Base-by-base conservation (phyloP, 805 yeast species). In the Suhomyces pyralidae region DNA sequence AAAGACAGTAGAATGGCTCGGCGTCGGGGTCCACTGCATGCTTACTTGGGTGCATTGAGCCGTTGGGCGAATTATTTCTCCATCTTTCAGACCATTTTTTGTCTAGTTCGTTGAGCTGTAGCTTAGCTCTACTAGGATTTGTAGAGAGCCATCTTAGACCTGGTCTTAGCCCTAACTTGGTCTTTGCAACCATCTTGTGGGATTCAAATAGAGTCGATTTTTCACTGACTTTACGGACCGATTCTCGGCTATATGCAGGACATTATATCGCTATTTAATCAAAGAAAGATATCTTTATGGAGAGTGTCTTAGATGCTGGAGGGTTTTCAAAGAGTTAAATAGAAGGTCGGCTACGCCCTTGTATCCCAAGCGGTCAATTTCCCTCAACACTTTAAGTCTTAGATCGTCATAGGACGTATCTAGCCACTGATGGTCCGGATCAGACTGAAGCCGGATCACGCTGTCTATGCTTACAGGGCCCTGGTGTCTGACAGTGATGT, bases 1-100 rank as follows among this genome's bases (percentile, higher is more conserved):
- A 79, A 30, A 94, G 73, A 25, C 88, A 81, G 67, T 85, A 93
- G 64, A 81, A 83, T 51, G 73, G 70, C 45, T 65, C 64, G 14
- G 54, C 51, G 5, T 55, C 55, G 48, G 60, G 46, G 24, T 45
- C 45, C 3, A 36, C 50, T 49, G 54, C 24, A 26, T 61, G 57
- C 45, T 66, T 63, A 9, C 68, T 61, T 0, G 81, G 80, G 50
- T 75, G 74, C 17, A 77, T 59, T 2, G 74, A 66, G 8, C 65
- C 65, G 43, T 61, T 63, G 3, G 69, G 68, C 2, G 76, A 67
- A 3, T 63, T 34, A 1, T 59, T 51, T 54, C 67, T 72, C 88
- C 88, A 83, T 48, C 63, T 71, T 0, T 57, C 49, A 2, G 71
- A 38, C 88, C 88, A 83, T 62, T 83, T 83, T n/a, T 70, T 55